phyloP scores from a whole-genome alignment of 352 stramenopile genomes.

The Thraustochytrium sp. region DNA sequence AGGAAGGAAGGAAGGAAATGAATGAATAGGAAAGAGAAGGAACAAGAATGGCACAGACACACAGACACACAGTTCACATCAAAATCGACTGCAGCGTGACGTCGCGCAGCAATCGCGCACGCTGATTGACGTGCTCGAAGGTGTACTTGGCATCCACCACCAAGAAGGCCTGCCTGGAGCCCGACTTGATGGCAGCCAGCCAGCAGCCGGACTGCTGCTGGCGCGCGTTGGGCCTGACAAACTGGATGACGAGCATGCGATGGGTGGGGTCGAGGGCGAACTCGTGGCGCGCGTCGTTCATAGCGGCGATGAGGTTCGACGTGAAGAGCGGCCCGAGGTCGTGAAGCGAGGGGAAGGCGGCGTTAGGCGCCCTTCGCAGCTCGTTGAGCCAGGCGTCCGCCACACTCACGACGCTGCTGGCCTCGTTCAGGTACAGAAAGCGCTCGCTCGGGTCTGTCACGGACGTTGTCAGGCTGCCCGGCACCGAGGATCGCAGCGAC shows the following conservation, averaged over 20 bases:
- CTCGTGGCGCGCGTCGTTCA: background rate
- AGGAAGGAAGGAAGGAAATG: no score
- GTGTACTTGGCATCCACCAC: slow-evolving; percentile 16
- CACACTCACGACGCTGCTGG: slow-evolving; percentile 3
- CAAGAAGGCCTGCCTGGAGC: background rate
- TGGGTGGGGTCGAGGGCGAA: background rate
- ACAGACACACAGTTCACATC: background rate
- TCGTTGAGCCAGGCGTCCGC: background rate
- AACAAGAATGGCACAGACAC: no score
- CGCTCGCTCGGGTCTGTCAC: background rate
- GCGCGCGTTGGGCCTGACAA: slow-evolving; percentile 19
- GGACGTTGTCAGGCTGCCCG: no score
- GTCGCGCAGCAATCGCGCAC: background rate
- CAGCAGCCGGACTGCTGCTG: slow-evolving; percentile 27
- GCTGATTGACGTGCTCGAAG: slow-evolving; percentile 14
- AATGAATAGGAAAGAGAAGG: no score
- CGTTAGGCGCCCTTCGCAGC: background rate
- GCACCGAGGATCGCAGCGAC: no score
- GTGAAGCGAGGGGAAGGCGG: background rate
- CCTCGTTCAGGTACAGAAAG: slow-evolving; percentile 31
- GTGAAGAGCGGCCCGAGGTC: slow-evolving; percentile 17
- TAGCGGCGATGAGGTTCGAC: slow-evolving; percentile 4
- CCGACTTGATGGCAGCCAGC: slow-evolving; percentile 30
- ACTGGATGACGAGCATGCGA: slow-evolving; percentile 21
- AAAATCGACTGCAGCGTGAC: background rate